Evolutionary conservation across 2,329 filamentous ascomycete species (phyloP).

Genomic region (Lecanicillium sp.): DNA sequence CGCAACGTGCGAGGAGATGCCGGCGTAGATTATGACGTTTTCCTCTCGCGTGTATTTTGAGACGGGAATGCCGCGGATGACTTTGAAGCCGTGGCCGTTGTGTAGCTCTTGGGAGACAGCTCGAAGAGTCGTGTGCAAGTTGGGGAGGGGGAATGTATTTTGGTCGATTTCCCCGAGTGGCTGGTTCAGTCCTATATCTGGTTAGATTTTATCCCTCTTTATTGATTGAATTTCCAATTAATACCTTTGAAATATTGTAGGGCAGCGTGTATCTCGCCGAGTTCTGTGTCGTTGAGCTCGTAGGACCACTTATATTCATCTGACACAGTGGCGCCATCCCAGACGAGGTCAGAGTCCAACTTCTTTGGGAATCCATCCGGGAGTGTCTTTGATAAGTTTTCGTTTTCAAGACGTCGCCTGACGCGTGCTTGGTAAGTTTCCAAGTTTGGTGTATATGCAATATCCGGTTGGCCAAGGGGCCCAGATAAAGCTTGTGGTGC

Average conservation of each 20-base stretch:
- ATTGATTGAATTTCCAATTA: too few relatives aligned
- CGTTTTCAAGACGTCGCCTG: conserved; percentile 33
- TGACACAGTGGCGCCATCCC: conserved; percentile 44
- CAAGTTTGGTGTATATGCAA: conserved; percentile 46
- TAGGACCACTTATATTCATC: conserved; percentile 47
- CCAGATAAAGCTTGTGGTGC: conserved; percentile 11
- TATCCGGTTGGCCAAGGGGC: conserved; percentile 47
- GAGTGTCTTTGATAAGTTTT: conserved; percentile 29
- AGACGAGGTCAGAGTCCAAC: conserved; percentile 44
- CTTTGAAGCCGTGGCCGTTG: conserved; percentile 51
- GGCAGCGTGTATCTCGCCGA: conserved; percentile 40
- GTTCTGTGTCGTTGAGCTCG: conserved; percentile 34
- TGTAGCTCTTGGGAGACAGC: conserved; percentile 47
- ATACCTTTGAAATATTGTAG: conserved; percentile 35
- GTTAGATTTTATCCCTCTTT: too few relatives aligned
- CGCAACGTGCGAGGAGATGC: conserved; percentile 51
- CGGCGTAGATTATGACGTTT: conserved; percentile 52
- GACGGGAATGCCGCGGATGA: conserved; percentile 50
- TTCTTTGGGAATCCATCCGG: conserved; percentile 42
- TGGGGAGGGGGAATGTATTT: conserved; percentile 48
- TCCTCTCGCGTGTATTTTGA: conserved; percentile 46
- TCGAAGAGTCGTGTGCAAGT: conserved; percentile 40
- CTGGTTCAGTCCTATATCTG: conserved; percentile 16
- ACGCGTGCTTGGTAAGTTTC: conserved; percentile 45
- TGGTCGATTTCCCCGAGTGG: conserved; percentile 34